phyloP scores from a whole-genome alignment of 78 protist genomes.

The Trichosphaerium sp. region DNA sequence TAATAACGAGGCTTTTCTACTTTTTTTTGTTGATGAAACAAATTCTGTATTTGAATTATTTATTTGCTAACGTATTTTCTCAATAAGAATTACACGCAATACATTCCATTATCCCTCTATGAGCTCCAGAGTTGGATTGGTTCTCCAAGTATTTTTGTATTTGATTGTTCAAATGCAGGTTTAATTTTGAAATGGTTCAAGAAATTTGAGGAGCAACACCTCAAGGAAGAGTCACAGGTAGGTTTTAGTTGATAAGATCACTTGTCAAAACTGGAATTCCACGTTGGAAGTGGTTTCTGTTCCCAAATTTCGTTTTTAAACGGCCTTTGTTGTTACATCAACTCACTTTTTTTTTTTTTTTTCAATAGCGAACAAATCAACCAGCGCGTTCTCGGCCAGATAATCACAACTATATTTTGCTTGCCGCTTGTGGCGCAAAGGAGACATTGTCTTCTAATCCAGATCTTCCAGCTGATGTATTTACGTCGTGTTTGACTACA shows the following conservation, averaged over 20 bases:
- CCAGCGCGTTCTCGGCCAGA: constrained; percentile 8
- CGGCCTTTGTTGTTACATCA: too few relatives aligned
- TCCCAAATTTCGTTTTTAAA: too few relatives aligned
- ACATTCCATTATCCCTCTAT: constrained; percentile 83
- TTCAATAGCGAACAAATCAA: neutral
- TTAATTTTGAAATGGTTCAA: constrained; percentile 60
- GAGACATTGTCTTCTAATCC: constrained; percentile 88
- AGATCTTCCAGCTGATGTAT: constrained; percentile 90
- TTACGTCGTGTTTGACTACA: constrained; percentile 96
- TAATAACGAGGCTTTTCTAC: neutral
- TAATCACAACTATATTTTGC: constrained; percentile 47
- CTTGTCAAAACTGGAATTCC: neutral
- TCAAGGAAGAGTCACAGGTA: constrained; percentile 9
- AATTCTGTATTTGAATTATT: neutral
- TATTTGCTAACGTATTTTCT: neutral
- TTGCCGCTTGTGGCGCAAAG: constrained; percentile 84
- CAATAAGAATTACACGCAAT: constrained; percentile 77
- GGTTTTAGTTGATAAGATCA: neutral
- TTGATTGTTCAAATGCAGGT: constrained; percentile 95
- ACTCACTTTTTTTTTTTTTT: neutral
- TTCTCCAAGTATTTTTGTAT: constrained; percentile 73
- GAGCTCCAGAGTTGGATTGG: constrained; percentile 88
- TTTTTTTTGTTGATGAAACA: neutral
- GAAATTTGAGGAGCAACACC: constrained; percentile 57
- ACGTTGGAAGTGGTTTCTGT: neutral